phyloP scores from a whole-genome alignment of 2,329 filamentous ascomycete genomes.

The Alternaria longipes region DNA sequence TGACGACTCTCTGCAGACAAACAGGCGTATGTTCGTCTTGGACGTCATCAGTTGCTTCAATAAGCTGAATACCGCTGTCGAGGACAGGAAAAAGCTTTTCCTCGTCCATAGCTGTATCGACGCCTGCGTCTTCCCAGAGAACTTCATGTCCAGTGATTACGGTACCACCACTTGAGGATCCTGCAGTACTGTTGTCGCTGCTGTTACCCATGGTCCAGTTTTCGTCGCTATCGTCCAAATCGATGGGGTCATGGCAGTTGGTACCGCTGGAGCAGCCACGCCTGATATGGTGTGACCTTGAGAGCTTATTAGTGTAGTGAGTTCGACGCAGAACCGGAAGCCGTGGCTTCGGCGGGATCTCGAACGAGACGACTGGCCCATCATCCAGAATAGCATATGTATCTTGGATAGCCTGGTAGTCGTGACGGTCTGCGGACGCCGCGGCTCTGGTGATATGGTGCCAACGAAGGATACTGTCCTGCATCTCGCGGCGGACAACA shows the following conservation, averaged over 20 bases:
- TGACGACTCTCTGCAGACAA: not conserved
- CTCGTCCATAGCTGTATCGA: not conserved
- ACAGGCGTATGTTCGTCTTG: not conserved
- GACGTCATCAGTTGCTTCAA: not conserved
- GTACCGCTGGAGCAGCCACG: not conserved
- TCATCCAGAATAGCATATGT: not conserved
- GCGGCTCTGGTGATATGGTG: not conserved
- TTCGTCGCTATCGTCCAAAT: not conserved
- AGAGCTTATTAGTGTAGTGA: not conserved
- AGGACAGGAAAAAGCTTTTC: not conserved
- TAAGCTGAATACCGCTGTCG: not conserved
- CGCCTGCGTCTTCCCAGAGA: not conserved
- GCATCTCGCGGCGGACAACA: constrained; percentile 11
- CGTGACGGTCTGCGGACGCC: not conserved
- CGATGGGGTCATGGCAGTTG: not conserved
- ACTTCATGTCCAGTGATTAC: not conserved
- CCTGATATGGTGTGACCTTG: not conserved
- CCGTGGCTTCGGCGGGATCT: not conserved
- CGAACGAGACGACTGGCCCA: not conserved
- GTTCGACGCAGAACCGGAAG: not conserved
- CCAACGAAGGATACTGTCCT: constrained; percentile 12
- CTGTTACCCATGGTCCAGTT: not conserved
- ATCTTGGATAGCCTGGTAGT: not conserved
- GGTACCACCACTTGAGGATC: not conserved
- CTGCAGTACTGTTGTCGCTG: not conserved